These are phyloP conservation scores for Epichloe sylvatica DNA, from an alignment of 2,329 filamentous ascomycete genomes.

Conservation along the genomic window DNA sequence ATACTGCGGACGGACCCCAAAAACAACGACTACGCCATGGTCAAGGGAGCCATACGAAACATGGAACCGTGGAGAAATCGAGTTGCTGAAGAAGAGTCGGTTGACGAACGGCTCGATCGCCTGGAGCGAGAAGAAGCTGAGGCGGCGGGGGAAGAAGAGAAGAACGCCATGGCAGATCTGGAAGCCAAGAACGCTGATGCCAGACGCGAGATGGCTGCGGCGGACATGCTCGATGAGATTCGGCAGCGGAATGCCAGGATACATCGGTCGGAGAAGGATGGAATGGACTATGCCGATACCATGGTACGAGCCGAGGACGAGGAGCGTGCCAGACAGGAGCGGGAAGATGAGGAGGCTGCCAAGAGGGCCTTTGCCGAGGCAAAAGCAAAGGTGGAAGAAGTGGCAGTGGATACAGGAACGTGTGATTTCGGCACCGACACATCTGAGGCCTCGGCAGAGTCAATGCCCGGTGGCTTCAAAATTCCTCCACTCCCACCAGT, in stretches of 20 bases:
- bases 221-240: conserved; percentile 91
- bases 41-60: conserved; percentile 78
- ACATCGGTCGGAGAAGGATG: conserved; percentile 59
- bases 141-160: conserved; percentile 51
- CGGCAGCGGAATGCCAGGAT: conserved; percentile 79
- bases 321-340: conserved; percentile 52
- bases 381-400: conserved; percentile 38
- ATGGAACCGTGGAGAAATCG: conserved; percentile 76
- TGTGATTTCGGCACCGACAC: not conserved
- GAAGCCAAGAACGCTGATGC: conserved; percentile 90
- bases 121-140: conserved; percentile 62
- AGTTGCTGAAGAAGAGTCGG: conserved; percentile 56
- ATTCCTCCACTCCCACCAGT: conserved; percentile 17
- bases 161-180: conserved; percentile 87
- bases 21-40: conserved; percentile 75
- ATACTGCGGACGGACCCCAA: conserved; percentile 87
- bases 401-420: not conserved
- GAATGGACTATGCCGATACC: conserved; percentile 44
- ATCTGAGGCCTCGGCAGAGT: conserved; percentile 11
- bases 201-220: conserved; percentile 89
- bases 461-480: conserved; percentile 12
- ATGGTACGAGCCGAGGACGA: conserved; percentile 42
- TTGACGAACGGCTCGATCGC: conserved; percentile 74
- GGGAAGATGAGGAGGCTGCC: conserved; percentile 73
- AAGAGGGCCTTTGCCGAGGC: conserved; percentile 59